Percentiles rank a stretch among this genome's conserved stretches.
Evolutionary conservation across 1,139 yeast genomes (phyloP).

Genomic region (Wickerhamomyces sp.): DNA sequence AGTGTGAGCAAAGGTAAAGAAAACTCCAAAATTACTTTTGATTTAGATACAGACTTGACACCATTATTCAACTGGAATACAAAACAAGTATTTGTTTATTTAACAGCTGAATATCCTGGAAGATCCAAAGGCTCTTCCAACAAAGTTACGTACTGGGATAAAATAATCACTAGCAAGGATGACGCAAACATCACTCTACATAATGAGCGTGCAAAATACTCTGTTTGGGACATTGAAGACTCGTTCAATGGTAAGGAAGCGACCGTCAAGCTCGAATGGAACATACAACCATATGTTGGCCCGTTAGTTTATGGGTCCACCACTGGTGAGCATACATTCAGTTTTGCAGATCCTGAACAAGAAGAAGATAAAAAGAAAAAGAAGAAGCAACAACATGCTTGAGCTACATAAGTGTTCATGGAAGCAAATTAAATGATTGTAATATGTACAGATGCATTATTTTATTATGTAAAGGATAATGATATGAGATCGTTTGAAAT

Average conservation of each 20-base stretch:
- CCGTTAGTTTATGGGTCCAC: slow-evolving; percentile 69
- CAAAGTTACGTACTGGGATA: slow-evolving; percentile 89
- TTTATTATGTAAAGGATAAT: neutral
- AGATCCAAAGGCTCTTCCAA: slow-evolving; percentile 43
- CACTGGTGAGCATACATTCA: slow-evolving; percentile 29
- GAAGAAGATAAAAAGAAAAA: slow-evolving; percentile 14
- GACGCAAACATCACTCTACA: slow-evolving; percentile 53
- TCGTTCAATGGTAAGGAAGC: slow-evolving; percentile 68
- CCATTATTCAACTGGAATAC: slow-evolving; percentile 95
- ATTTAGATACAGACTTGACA: slow-evolving; percentile 62
- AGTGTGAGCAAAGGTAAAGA: slow-evolving; percentile 70
- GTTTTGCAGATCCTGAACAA: slow-evolving; percentile 26
- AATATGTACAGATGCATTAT: slow-evolving; percentile 2
- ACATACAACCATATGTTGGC: slow-evolving; percentile 89
- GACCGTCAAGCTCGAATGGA: slow-evolving; percentile 75
- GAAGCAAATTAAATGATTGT: neutral
- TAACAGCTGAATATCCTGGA: slow-evolving; percentile 86
- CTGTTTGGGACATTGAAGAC: slow-evolving; percentile 83
- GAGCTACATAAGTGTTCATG: slow-evolving; percentile 1
- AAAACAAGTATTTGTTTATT: slow-evolving; percentile 84
- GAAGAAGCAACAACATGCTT: slow-evolving; percentile 13
- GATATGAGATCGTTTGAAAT: neutral
- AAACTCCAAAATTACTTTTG: slow-evolving; percentile 68
- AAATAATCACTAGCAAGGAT: slow-evolving; percentile 56
- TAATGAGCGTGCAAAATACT: slow-evolving; percentile 65